phyloP scores from a whole-genome alignment of 108 stramenopile genomes.

The Parietichytrium sp. region DNA sequence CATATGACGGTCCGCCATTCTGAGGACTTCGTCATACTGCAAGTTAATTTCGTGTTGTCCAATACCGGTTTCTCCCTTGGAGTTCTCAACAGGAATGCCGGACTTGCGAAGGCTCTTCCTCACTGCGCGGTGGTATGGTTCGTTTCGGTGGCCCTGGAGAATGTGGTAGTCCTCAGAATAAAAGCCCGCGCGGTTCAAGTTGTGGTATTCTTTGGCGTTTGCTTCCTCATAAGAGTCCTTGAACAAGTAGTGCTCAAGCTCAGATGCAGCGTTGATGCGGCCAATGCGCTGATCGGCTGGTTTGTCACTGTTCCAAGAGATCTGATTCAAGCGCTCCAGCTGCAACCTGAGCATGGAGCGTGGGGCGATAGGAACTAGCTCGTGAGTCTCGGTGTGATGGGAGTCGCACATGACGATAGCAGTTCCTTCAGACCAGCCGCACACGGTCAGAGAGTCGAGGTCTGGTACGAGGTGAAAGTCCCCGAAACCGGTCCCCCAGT shows the following conservation, averaged over 20 bases:
- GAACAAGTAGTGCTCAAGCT: slow-evolving; percentile 29
- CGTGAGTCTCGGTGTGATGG: background rate
- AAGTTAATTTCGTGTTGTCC: slow-evolving; percentile 36
- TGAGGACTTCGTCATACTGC: background rate
- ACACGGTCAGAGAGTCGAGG: background rate
- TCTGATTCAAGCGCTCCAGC: background rate
- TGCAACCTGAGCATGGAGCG: slow-evolving; percentile 23
- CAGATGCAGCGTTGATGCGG: slow-evolving; percentile 7
- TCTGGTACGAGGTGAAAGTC: slow-evolving; percentile 28
- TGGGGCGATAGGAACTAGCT: background rate
- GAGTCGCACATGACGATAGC: slow-evolving; percentile 37
- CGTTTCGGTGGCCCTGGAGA: slow-evolving; percentile 14
- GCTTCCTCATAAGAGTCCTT: background rate
- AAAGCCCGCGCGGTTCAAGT: background rate
- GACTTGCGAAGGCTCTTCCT: background rate
- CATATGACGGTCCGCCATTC: slow-evolving; percentile 34
- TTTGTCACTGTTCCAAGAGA: background rate
- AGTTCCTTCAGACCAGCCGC: slow-evolving; percentile 5
- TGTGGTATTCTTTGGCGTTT: slow-evolving; percentile 9
- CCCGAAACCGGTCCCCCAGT: slow-evolving; percentile 11
- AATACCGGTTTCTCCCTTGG: slow-evolving; percentile 31
- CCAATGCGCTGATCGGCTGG: background rate
- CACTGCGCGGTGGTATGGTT: background rate
- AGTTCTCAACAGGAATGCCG: slow-evolving; percentile 21
- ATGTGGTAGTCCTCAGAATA: slow-evolving; percentile 40